Evolutionary conservation across 306 rosid genomes (phyloP), one percentile per base, ranked within the genome.

Genomic region (Trifolium dubium): DNA sequence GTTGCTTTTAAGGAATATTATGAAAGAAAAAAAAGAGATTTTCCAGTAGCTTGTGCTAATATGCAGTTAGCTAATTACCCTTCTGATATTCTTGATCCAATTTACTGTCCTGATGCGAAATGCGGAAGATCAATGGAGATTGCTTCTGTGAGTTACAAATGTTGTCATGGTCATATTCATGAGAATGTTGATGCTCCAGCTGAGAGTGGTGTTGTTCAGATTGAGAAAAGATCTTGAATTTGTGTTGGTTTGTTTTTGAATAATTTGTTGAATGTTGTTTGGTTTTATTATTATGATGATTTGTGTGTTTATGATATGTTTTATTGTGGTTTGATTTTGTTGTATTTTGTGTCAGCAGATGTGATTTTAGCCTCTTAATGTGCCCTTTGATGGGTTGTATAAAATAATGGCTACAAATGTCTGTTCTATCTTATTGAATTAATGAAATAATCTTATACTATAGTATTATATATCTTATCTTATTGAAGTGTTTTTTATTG

Each of bases 1-100:
- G 80, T 80, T 0, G 81, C 87, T 11, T 76, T 83, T 47, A 73
- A 17, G 6, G 83, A 80, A 2, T 28, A 80, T 40, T 83, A 76
- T 68, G 79, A 83, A 0, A 4, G 0, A 0, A 69, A 29, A 67
- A 5, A 37, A 2, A 8, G 39, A 5, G 51, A 18, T 0, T 72
- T 7, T 5, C 49, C 64, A 18, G 35, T 19, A 0, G 15, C 3
- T 1, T 82, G 85, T 50, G 70, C 85, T 3, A 17, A 40, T 14
- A 72, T 82, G 85, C 73, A 82, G 15, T 60, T 82, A 67, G 79
- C 79, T 30, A 82, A 82, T 40, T 77, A 77, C 10, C 85, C 85
- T 53, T 11, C 82, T 0, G 61, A 82, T 68, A 73, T 77, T 51
- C 54, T 67, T 43, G 82, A 72, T 11, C 79, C 85, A 1, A 82